Percentiles rank a stretch among this genome's conserved stretches.
Evolutionary conservation across 768 basidiomycete species (phyloP).

Genomic region (Hebeloma cylindrosporum): DNA sequence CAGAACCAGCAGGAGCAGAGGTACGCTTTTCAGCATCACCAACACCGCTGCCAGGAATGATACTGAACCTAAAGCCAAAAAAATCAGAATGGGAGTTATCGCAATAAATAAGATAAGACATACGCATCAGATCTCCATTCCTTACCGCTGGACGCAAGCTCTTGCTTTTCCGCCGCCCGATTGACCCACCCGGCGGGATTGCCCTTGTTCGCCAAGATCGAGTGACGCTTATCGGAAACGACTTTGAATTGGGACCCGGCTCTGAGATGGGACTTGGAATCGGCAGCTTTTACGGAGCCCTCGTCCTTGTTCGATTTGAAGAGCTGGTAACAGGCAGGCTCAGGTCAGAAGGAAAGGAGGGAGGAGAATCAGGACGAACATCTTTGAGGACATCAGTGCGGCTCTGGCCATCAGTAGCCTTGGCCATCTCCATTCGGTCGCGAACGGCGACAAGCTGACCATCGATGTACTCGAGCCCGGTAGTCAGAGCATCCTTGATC

Average conservation of each 20-base stretch:
- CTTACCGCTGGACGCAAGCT: constrained; percentile 30
- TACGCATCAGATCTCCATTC: constrained; percentile 46
- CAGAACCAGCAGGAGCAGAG: too few species aligned
- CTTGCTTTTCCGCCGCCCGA: constrained; percentile 45
- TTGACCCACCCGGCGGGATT: constrained; percentile 75
- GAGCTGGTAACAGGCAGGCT: constrained; percentile 6
- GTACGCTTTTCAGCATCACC: too few species aligned
- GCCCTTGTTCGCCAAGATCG: constrained; percentile 61
- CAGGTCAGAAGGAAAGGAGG: neutral
- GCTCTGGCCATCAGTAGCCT: constrained; percentile 34
- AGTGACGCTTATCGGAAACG: constrained; percentile 68
- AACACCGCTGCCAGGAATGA: too few species aligned
- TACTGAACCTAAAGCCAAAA: neutral
- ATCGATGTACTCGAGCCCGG: constrained; percentile 85
- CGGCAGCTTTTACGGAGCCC: constrained; percentile 16
- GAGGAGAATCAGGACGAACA: constrained; percentile 38
- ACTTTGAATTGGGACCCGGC: constrained; percentile 74
- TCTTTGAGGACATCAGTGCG: constrained; percentile 56
- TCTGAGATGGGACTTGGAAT: constrained; percentile 16
- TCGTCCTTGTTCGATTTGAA: constrained; percentile 50
- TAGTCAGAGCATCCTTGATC: constrained; percentile 64
- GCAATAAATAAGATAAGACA: constrained; percentile 3
- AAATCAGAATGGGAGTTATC: neutral
- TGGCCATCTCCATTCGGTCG: constrained; percentile 70
- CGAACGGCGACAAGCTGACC: constrained; percentile 86